phyloP scores from a whole-genome alignment of 2,329 filamentous ascomycete genomes.

The Colletotrichum spinosum region DNA sequence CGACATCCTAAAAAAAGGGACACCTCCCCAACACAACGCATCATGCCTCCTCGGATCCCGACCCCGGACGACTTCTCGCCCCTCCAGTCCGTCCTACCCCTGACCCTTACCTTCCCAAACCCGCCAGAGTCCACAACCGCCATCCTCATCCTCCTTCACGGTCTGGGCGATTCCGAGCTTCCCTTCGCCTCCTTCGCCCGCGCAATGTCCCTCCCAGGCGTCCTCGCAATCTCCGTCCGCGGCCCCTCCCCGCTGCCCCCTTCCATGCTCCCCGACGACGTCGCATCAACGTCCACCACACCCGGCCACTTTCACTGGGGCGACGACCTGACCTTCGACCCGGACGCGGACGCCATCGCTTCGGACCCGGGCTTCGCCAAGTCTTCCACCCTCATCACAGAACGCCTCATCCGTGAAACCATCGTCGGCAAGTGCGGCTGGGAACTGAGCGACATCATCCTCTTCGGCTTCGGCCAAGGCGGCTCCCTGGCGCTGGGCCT shows the following conservation, averaged over 20 bases:
- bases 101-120: conserved; percentile 61
- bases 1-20: background rate
- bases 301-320: conserved; percentile 70
- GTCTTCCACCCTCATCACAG: conserved; percentile 58
- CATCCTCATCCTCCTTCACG: conserved; percentile 85
- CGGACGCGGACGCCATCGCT: conserved; percentile 64
- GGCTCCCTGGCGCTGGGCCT: conserved; percentile 71
- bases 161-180: conserved; percentile 79
- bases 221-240: conserved; percentile 79
- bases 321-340: conserved; percentile 70
- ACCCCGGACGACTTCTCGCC: conserved; percentile 61
- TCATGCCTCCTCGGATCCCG: conserved; percentile 62
- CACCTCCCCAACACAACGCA: background rate
- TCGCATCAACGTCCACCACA: conserved; percentile 16
- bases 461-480: conserved; percentile 77
- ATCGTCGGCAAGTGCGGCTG: conserved; percentile 70
- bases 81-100: conserved; percentile 54
- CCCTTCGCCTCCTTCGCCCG: conserved; percentile 77
- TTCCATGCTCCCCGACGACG: conserved; percentile 64
- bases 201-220: conserved; percentile 80
- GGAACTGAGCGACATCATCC: conserved; percentile 67
- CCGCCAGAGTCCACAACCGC: conserved; percentile 75
- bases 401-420: conserved; percentile 61
- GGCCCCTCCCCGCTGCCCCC: conserved; percentile 78
- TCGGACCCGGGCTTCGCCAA: conserved; percentile 71